These are phyloP conservation scores for Phytophthora ohioensis DNA, from an alignment of 352 stramenopile genomes.

Conservation along the genomic window DNA sequence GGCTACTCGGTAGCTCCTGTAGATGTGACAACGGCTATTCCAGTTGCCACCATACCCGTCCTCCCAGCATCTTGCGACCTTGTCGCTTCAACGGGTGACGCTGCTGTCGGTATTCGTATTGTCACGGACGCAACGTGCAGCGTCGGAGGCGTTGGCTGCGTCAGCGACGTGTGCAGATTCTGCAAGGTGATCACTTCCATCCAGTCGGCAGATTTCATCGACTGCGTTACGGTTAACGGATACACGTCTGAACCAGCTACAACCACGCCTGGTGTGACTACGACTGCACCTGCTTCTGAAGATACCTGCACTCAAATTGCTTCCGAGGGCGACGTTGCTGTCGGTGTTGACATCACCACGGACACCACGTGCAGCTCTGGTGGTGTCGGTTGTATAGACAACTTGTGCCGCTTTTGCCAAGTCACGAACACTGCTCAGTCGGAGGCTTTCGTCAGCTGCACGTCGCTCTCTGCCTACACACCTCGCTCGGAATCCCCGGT, in stretches of 20 bases:
- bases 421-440: slow-evolving; percentile 29
- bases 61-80: slow-evolving; percentile 7
- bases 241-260: slow-evolving; percentile 15
- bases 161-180: slow-evolving; percentile 46
- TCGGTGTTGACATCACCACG: slow-evolving; percentile 39
- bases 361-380: slow-evolving; percentile 37
- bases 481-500: slow-evolving; percentile 4
- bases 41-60: neutral
- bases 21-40: neutral
- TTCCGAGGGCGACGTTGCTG: slow-evolving; percentile 37
- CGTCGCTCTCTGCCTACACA: slow-evolving; percentile 8
- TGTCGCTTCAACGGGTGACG: slow-evolving; percentile 32
- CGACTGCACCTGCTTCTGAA: slow-evolving; percentile 2
- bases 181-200: slow-evolving; percentile 44
- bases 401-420: slow-evolving; percentile 54
- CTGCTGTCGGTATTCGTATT: slow-evolving; percentile 36
- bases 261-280: slow-evolving; percentile 1
- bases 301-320: slow-evolving; percentile 16
- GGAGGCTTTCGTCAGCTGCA: slow-evolving; percentile 28
- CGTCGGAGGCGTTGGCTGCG: slow-evolving; percentile 42
- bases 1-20: slow-evolving; percentile 4
- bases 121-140: slow-evolving; percentile 37
- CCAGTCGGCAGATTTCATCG: slow-evolving; percentile 33
- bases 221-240: slow-evolving; percentile 23
- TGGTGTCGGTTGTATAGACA: slow-evolving; percentile 48